Base-by-base conservation (phyloP, 208 protist species). In the Crithidia brevicula region DNA sequence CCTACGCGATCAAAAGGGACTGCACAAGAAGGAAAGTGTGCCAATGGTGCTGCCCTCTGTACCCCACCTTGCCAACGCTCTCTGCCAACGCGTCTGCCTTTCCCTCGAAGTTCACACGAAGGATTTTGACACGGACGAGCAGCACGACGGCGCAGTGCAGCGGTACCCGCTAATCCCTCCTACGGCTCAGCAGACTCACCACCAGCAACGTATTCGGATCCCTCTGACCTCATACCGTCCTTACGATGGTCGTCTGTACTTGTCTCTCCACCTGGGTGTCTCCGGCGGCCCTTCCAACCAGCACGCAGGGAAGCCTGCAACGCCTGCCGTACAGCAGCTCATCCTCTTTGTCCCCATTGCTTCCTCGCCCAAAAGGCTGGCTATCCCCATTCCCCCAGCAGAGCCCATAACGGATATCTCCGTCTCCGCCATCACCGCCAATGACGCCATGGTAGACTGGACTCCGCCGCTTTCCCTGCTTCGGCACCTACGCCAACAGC, bases 401-500 rank as follows among this genome's bases (percentile, higher is more conserved):
- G 63, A 69, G 30, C 63, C 63, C 15, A 61, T 69, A 5, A 16
- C 15, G 16, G 63, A 61, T 30, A 23, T 69, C 27, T 16, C 40
- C 40, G 63, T 61, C 38, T 51, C 63, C 40, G 51, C 38, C 40
- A 69, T 69, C 52, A 53, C 63, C 22, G 36, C 50, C 3, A 16
- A 25, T 16, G 52, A 52, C 18, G 63, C 63, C 15, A n/a, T 61
- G 28, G 40, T 69, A 4, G 31, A 53, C 63, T 69, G 63, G 63
- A 61, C 53, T 4, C 63, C 63, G 20, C 63, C 63, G n/a, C 63
- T 61, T 0, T 61, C 63, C 27, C 34, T 69, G 22, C 16, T 45
- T 15, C 63, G 51, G 3, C 63, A 61, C 40, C 63, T 69, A 27
- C 50, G 63, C 13, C 63, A 50, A 18, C 49, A 69, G 10, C 63